Evolutionary conservation across 2,329 filamentous ascomycete genomes (phyloP), one percentile per base, ranked within the genome.

Genomic region (Colletotrichum sp.): DNA sequence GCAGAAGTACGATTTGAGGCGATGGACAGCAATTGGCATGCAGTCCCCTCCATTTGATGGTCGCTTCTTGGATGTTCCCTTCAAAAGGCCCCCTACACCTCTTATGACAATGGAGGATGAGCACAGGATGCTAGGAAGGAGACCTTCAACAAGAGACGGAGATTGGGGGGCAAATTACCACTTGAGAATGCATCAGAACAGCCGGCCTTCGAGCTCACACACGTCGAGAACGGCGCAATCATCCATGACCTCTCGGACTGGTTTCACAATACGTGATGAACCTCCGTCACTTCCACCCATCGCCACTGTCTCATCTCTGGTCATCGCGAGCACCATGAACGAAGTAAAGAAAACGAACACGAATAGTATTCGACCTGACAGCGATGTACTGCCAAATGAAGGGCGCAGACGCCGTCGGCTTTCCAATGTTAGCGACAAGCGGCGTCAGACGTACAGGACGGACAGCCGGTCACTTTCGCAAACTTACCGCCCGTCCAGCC

Each of bases 71-170:
- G 55, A 62, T 13, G 21, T 65, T 10, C 34, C 64, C 5, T 60
- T 60, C 21, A 62, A 6, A 10, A 48, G 70, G 13, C 70, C 70
- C 1, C 64, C 10, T 5, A 73, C 73, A 7, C 73, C 70, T 6
- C 24, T 75, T 7, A 68, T 75, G 73, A 69, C 73, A 18, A 75
- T 68, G 70, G 70, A 75, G 30, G 73, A 75, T 18, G 73, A 75
- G 24, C 48, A 60, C 8, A 68, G 58, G 18, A 58, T 73, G 9
- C 52, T 73, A n/a, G 48, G 64, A 4, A 16, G 64, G 3, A 68
- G 64, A 13, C 64, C 70, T 8, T 65, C 64, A 4, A 65, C 48
- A 3, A 28, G 56, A 52, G 64, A 73, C 28, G 58, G 48, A 6
- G 28, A 69, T 7, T 65, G 64, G 64, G 24, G 65, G n/a, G 26